Conservation (phyloP, 1,284 basidiomycete species). For the Sporisorium scitamineum region DNA sequence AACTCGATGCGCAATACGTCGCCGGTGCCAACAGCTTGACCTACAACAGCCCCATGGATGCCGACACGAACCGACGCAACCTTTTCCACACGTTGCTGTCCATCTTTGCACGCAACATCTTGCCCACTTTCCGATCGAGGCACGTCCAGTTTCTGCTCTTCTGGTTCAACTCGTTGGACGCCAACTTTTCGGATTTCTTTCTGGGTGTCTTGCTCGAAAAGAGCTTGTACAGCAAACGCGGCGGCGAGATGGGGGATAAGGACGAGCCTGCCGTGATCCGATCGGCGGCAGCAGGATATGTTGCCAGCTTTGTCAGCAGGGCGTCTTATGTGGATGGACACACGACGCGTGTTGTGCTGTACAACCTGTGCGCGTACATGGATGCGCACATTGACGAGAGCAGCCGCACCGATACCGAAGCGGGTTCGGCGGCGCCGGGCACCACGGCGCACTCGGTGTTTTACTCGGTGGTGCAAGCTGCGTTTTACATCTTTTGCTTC, state of each 20-base stretch:
- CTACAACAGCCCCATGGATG: constrained; percentile 42
- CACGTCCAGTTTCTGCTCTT: constrained; percentile 98
- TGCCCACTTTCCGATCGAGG: constrained; percentile 94
- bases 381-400: constrained; percentile 74
- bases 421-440: constrained; percentile 51
- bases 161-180: constrained; percentile 90
- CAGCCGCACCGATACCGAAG: constrained; percentile 63
- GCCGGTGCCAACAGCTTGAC: constrained; percentile 36
- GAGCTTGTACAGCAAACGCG: constrained; percentile 77
- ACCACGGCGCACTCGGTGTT: constrained; percentile 73
- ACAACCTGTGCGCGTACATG: constrained; percentile 86
- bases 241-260: constrained; percentile 33
- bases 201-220: constrained; percentile 90
- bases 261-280: constrained; percentile 63
- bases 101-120: constrained; percentile 91
- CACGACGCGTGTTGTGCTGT: constrained; percentile 81
- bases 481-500: constrained; percentile 98
- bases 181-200: constrained; percentile 90
- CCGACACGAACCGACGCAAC: constrained; percentile 51
- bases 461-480: constrained; percentile 91
- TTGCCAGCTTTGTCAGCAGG: constrained; percentile 88
- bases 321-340: constrained; percentile 86
- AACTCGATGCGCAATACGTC: constrained; percentile 60
- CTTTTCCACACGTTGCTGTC: constrained; percentile 85
- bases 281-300: constrained; percentile 65